phyloP scores from a whole-genome alignment of 805 yeast genomes.

The Nakazawaea wyomingensis region DNA sequence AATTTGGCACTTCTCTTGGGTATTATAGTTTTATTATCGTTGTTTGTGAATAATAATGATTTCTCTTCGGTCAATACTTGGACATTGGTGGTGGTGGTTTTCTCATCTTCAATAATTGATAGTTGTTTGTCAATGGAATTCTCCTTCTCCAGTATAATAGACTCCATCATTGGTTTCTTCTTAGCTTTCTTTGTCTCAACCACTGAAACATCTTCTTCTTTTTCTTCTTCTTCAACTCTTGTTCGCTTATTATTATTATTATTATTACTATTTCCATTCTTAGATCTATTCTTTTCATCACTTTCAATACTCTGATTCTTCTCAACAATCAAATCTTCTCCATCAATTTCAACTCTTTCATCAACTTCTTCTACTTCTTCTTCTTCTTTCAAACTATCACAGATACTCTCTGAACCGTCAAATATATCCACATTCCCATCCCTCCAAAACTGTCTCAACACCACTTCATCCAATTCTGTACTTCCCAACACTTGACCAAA shows the following conservation, averaged over 20 bases:
- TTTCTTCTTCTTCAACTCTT: conserved; percentile 17
- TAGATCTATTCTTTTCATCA: too few species aligned
- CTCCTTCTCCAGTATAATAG: too few species aligned
- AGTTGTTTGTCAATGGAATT: too few species aligned
- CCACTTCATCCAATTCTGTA: conserved; percentile 37
- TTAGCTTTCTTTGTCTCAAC: conserved; percentile 20
- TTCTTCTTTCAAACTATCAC: conserved; percentile 11
- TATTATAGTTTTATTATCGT: conserved; percentile 15
- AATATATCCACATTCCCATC: conserved; percentile 12
- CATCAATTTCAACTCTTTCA: too few species aligned
- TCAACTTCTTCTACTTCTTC: conserved; percentile 4
- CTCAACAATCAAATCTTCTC: too few species aligned
- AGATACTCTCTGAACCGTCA: conserved; percentile 17
- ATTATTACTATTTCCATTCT: too few species aligned
- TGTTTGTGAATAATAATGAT: too few species aligned
- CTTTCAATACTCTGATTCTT: conserved; percentile 13
- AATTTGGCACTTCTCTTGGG: conserved; percentile 53
- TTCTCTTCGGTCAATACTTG: conserved; percentile 1
- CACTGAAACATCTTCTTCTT: conserved; percentile 12
- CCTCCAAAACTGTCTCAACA: conserved; percentile 35
- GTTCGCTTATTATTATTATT: too few species aligned
- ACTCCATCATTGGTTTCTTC: too few species aligned
- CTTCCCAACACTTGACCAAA: conserved; percentile 48
- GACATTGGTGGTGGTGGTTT: neutral
- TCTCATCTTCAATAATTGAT: neutral